phyloP scores from a whole-genome alignment of 306 rosid species.

The Acacia confusa region DNA sequence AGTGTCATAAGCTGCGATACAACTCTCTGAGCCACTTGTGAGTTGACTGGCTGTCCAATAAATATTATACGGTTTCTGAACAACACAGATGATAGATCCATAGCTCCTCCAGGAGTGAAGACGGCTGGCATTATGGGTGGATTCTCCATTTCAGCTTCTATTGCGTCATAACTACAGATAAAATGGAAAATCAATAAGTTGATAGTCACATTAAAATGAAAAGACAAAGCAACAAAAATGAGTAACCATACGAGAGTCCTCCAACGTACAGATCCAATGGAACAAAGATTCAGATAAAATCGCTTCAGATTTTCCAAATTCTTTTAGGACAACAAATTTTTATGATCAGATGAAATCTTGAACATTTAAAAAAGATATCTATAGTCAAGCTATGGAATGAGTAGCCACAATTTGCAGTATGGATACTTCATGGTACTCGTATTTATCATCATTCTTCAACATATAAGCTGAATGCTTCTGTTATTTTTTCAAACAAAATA shows the following conservation, averaged over 20 bases:
- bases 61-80: constrained; percentile 91
- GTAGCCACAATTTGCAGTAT: not conserved
- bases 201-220: constrained; percentile 9
- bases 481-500: constrained; percentile 1
- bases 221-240: not conserved
- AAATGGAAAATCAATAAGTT: constrained; percentile 30
- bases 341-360: not conserved
- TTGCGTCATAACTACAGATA: constrained; percentile 58
- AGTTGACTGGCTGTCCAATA: constrained; percentile 86
- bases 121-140: constrained; percentile 90
- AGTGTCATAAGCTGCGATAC: constrained; percentile 94
- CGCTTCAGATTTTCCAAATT: not conserved
- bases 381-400: not conserved
- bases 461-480: constrained; percentile 17
- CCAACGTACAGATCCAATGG: constrained; percentile 11
- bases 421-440: not conserved
- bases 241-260: not conserved
- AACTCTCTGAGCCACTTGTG: constrained; percentile 90
- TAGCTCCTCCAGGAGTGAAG: constrained; percentile 89
- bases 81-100: constrained; percentile 83
- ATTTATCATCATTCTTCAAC: not conserved
- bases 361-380: not conserved
- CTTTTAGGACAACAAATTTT: not conserved
- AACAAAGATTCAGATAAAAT: not conserved
- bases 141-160: constrained; percentile 73